These are phyloP conservation scores for Pyrus bretschneideri DNA, from an alignment of 306 rosid genomes.

Conservation along the genomic window DNA sequence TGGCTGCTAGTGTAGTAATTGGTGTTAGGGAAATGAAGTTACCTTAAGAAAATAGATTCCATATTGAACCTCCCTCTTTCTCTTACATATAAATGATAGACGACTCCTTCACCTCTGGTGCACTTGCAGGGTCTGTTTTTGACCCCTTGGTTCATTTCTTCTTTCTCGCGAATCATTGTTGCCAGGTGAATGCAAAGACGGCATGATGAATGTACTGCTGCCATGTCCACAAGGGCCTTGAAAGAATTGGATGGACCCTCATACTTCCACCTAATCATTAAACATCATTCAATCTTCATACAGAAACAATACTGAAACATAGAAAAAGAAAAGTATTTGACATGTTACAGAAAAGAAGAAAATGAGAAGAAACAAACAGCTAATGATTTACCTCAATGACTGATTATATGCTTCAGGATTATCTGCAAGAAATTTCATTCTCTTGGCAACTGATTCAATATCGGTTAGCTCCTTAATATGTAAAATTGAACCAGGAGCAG, in stretches of 20 bases:
- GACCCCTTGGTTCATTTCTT: slow-evolving; percentile 54
- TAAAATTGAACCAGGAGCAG: slow-evolving; percentile 64
- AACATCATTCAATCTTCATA: slow-evolving; percentile 15
- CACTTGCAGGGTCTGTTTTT: slow-evolving; percentile 89
- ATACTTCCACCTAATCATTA: slow-evolving; percentile 76
- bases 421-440: slow-evolving; percentile 65
- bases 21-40: slow-evolving; percentile 10
- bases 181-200: slow-evolving; percentile 99
- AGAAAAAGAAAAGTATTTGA: background rate
- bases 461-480: slow-evolving; percentile 64
- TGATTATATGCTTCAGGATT: slow-evolving; percentile 78
- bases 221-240: slow-evolving; percentile 99
- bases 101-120: slow-evolving; percentile 62
- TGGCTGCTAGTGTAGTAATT: background rate
- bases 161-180: slow-evolving; percentile 56
- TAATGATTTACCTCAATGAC: slow-evolving; percentile 54
- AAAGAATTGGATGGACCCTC: slow-evolving; percentile 95
- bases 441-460: slow-evolving; percentile 59
- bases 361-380: background rate
- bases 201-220: slow-evolving; percentile 96
- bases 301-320: background rate
- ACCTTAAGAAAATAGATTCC: slow-evolving; percentile 92
- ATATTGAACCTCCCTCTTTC: slow-evolving; percentile 84
- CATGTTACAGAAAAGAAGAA: background rate
- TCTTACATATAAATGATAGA: slow-evolving; percentile 70